Evolutionary conservation across 768 basidiomycete genomes (phyloP).

Genomic region (Lentinus brumalis): DNA sequence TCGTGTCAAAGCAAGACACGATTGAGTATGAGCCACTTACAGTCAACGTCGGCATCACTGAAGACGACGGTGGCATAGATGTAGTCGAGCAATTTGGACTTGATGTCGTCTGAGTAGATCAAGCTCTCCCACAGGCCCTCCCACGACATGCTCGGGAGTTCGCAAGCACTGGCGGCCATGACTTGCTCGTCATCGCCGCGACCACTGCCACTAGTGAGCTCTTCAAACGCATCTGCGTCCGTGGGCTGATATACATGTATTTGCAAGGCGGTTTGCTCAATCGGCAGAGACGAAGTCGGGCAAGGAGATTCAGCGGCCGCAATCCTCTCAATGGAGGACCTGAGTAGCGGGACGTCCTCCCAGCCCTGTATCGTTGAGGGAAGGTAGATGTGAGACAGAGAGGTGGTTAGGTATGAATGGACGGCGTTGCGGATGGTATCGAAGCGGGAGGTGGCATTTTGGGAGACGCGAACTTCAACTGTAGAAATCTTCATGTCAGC

Average conservation of each 20-base stretch:
- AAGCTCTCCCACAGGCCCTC: constrained; percentile 94
- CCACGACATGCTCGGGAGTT: constrained; percentile 79
- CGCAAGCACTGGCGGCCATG: constrained; percentile 87
- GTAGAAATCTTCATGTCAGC: background rate
- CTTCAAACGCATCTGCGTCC: constrained; percentile 67
- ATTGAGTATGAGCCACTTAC: constrained; percentile 43
- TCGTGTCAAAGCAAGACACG: constrained; percentile 7
- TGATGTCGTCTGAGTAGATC: constrained; percentile 84
- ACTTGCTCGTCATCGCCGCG: constrained; percentile 69
- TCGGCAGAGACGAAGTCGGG: constrained; percentile 47
- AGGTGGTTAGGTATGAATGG: constrained; percentile 51
- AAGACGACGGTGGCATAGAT: constrained; percentile 94
- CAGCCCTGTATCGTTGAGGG: constrained; percentile 78
- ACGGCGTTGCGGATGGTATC: constrained; percentile 74
- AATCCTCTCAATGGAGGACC: constrained; percentile 75
- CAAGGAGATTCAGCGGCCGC: constrained; percentile 70
- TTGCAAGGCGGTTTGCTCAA: constrained; percentile 65
- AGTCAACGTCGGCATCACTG: constrained; percentile 84
- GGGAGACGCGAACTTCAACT: constrained; percentile 85
- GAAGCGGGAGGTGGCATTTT: constrained; percentile 69
- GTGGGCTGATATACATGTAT: constrained; percentile 89
- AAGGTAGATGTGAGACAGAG: constrained; percentile 67
- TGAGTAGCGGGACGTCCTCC: constrained; percentile 73
- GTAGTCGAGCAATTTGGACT: constrained; percentile 87
- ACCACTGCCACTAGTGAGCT: constrained; percentile 58